A percentile compares a stretch with the other conserved stretches of the same genome.
These are phyloP conservation scores for Suillus subaureus DNA, from an alignment of 768 basidiomycete species.

Conservation along the genomic window DNA sequence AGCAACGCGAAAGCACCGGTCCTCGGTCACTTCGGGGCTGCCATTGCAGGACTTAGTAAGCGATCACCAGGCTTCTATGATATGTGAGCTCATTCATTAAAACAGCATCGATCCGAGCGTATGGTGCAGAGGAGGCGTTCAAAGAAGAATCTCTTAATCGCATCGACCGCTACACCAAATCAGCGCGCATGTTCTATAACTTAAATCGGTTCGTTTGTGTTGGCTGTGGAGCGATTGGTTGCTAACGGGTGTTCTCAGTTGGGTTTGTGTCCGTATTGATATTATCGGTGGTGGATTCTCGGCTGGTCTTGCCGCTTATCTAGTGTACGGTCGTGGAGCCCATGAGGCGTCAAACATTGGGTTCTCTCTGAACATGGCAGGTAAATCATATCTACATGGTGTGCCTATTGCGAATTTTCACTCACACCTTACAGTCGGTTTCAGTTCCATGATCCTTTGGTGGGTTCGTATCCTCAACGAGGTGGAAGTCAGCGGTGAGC, in stretches of 20 bases:
- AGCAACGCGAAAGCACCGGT: conserved; percentile 52
- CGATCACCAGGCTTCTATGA: background rate
- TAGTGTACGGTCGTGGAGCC: conserved; percentile 49
- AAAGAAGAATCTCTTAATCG: conserved; percentile 43
- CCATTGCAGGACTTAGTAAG: conserved; percentile 51
- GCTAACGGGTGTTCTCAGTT: conserved; percentile 29
- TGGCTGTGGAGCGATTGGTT: background rate
- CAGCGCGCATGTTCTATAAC: conserved; percentile 47
- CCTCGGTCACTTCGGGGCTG: conserved; percentile 52
- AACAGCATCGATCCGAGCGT: conserved; percentile 54
- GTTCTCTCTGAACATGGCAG: conserved; percentile 44
- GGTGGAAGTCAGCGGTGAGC: conserved; percentile 47
- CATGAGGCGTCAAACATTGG: conserved; percentile 42
- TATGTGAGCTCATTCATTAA: background rate
- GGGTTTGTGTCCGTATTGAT: conserved; percentile 59
- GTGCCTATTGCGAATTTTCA: background rate
- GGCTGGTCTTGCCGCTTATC: conserved; percentile 49
- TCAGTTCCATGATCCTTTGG: conserved; percentile 57
- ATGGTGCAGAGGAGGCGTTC: conserved; percentile 50
- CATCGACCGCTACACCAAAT: conserved; percentile 50
- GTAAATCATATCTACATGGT: conserved; percentile 19
- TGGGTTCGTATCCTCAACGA: conserved; percentile 47
- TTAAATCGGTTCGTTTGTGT: conserved; percentile 40
- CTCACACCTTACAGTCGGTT: conserved; percentile 41
- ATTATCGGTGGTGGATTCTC: conserved; percentile 53